These are phyloP conservation scores for Xenoacremonium recifei DNA, from an alignment of 2,329 filamentous ascomycete species.

Conservation along the genomic window DNA sequence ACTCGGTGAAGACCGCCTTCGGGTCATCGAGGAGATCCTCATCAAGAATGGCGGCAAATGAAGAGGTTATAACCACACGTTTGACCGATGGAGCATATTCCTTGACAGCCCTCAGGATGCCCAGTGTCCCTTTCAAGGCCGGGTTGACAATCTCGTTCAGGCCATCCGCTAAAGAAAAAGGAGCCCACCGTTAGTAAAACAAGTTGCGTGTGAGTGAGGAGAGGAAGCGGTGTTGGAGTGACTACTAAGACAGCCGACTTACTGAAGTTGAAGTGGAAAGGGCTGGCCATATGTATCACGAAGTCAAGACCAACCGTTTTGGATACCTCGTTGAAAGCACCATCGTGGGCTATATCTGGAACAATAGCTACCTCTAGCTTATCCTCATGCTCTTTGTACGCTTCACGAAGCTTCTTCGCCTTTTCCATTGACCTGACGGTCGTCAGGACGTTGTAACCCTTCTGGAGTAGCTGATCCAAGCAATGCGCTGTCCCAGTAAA, in stretches of 20 bases:
- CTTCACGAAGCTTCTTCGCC: slow-evolving; percentile 43
- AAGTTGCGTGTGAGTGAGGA: slow-evolving; percentile 44
- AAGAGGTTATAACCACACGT: slow-evolving; percentile 58
- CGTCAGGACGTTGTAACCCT: slow-evolving; percentile 46
- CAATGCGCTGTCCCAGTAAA: no score
- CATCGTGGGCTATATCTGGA: slow-evolving; percentile 67
- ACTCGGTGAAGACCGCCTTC: no score
- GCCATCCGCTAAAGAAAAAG: no score
- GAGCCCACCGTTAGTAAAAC: slow-evolving; percentile 42
- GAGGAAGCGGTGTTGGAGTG: no score
- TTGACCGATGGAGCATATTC: slow-evolving; percentile 55
- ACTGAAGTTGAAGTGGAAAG: slow-evolving; percentile 46
- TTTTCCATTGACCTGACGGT: slow-evolving; percentile 49
- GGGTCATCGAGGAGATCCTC: no score
- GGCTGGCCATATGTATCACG: slow-evolving; percentile 54
- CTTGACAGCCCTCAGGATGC: slow-evolving; percentile 66
- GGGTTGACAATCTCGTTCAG: no score
- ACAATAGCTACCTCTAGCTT: slow-evolving; percentile 56
- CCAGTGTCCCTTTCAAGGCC: slow-evolving; percentile 56
- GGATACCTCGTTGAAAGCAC: slow-evolving; percentile 20
- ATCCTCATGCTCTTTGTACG: slow-evolving; percentile 36
- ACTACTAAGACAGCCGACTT: no score
- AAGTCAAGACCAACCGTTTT: slow-evolving; percentile 44
- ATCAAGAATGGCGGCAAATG: slow-evolving; percentile 3
- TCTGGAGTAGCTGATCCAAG: slow-evolving; percentile 43